phyloP scores from a whole-genome alignment of 75 land plant species.

The Isoetes taiwanensis region DNA sequence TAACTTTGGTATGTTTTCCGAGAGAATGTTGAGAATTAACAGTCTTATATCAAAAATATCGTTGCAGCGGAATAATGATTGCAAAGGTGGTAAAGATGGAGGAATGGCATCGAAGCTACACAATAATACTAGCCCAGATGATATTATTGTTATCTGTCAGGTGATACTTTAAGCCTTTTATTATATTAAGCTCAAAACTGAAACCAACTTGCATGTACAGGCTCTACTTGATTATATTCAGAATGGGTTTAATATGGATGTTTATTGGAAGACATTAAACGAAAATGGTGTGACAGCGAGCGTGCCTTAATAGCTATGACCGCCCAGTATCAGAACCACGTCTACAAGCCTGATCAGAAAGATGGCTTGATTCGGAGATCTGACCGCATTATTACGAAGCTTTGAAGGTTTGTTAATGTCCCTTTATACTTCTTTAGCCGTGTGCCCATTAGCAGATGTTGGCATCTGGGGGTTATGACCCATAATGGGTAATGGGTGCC shows the following conservation, averaged over 20 bases:
- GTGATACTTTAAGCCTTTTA: conserved; percentile 18
- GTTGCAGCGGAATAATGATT: conserved; percentile 83
- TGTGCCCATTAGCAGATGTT: too few species aligned
- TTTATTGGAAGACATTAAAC: conserved; percentile 87
- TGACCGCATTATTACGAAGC: conserved; percentile 79
- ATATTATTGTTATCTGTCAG: conserved; percentile 98
- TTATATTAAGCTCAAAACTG: neutral
- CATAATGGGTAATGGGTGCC: too few species aligned
- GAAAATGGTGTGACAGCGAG: conserved; percentile 91
- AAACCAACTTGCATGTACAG: conserved; percentile 34
- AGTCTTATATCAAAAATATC: neutral
- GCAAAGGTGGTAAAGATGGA: conserved; percentile 98
- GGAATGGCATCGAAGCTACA: conserved; percentile 99
- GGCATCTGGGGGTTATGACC: too few species aligned
- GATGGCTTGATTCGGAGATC: conserved; percentile 79
- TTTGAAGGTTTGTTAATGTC: conserved; percentile 47
- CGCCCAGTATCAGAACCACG: conserved; percentile 77
- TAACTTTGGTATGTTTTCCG: too few species aligned
- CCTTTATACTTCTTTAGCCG: too few species aligned
- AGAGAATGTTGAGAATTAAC: neutral
- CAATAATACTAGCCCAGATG: conserved; percentile 99
- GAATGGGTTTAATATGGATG: conserved; percentile 57
- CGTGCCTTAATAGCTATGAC: conserved; percentile 84
- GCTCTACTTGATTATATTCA: conserved; percentile 80
- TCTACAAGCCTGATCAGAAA: conserved; percentile 63